Evolutionary conservation across 1,284 basidiomycete genomes (phyloP).

Genomic region (Pseudozyma sp.): DNA sequence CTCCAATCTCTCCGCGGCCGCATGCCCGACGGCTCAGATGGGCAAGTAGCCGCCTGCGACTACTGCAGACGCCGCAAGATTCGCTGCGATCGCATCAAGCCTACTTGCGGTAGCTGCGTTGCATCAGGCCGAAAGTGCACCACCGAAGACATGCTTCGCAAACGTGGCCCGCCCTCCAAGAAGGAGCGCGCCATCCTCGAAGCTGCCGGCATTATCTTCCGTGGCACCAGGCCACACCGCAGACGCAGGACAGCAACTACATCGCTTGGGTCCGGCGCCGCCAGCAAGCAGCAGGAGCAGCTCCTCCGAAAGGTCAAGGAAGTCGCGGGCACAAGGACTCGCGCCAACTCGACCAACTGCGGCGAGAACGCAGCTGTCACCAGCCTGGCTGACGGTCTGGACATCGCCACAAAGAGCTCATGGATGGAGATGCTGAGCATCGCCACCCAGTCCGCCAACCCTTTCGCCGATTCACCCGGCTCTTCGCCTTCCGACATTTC

Average conservation of each 20-base stretch:
- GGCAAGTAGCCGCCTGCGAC: conserved; percentile 50
- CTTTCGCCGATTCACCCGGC: conserved; percentile 39
- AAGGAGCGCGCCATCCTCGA: conserved; percentile 49
- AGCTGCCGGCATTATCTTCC: conserved; percentile 51
- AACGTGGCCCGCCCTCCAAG: conserved; percentile 53
- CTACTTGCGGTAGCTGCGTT: conserved; percentile 48
- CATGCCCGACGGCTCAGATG: conserved; percentile 48
- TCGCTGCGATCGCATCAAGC: conserved; percentile 50
- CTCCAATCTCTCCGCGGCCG: conserved; percentile 44
- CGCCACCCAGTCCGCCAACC: conserved; percentile 33
- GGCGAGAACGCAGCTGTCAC: conserved; percentile 6
- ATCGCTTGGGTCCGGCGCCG: conserved; percentile 35
- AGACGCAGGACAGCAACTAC: conserved; percentile 46
- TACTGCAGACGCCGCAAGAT: conserved; percentile 53
- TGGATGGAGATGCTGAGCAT: conserved; percentile 51
- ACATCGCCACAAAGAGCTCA: conserved; percentile 23
- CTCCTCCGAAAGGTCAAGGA: conserved; percentile 37
- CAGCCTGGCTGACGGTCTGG: conserved; percentile 4
- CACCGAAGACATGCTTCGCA: conserved; percentile 54
- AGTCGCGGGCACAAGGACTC: conserved; percentile 22
- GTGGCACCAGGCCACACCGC: conserved; percentile 44
- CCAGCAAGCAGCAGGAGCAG: conserved; percentile 43
- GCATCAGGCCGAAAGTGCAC: conserved; percentile 41
- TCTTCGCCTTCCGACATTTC: conserved; percentile 36
- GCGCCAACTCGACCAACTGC: conserved; percentile 39